These are phyloP conservation scores for Rhododendron mucronatum DNA, from an alignment of 148 eudicot species.

Conservation along the genomic window DNA sequence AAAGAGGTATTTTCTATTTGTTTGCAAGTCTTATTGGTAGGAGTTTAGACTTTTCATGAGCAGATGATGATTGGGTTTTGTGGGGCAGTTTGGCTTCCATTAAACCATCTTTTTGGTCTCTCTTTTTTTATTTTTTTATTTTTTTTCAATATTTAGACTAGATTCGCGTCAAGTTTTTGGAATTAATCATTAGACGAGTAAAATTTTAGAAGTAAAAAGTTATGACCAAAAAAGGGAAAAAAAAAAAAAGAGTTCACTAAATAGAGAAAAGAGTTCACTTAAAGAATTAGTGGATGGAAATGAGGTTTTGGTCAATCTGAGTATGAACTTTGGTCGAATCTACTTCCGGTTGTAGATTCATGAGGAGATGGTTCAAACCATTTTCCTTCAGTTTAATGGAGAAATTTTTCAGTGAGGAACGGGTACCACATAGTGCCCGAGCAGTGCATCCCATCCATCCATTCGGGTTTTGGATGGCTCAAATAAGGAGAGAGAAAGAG, in stretches of 20 bases:
- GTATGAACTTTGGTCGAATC: background rate
- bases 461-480: too few species aligned
- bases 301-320: background rate
- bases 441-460: too few species aligned
- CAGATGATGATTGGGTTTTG: too few species aligned
- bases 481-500: too few species aligned
- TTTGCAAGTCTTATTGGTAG: too few species aligned
- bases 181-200: background rate
- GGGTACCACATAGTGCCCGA: too few species aligned
- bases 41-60: too few species aligned
- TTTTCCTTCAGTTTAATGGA: background rate
- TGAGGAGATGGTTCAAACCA: background rate
- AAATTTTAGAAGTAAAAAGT: background rate
- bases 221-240: background rate
- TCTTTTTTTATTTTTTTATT: too few species aligned
- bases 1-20: too few species aligned
- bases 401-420: too few species aligned
- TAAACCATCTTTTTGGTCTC: background rate
- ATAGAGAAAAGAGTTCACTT: background rate
- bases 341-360: background rate
- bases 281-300: background rate
- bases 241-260: background rate
- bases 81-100: too few species aligned
- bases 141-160: background rate
- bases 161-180: background rate